Percentiles rank a stretch among this genome's conserved stretches.
phyloP scores from a whole-genome alignment of 139 green algal species.

The Micractinium conductrix region DNA sequence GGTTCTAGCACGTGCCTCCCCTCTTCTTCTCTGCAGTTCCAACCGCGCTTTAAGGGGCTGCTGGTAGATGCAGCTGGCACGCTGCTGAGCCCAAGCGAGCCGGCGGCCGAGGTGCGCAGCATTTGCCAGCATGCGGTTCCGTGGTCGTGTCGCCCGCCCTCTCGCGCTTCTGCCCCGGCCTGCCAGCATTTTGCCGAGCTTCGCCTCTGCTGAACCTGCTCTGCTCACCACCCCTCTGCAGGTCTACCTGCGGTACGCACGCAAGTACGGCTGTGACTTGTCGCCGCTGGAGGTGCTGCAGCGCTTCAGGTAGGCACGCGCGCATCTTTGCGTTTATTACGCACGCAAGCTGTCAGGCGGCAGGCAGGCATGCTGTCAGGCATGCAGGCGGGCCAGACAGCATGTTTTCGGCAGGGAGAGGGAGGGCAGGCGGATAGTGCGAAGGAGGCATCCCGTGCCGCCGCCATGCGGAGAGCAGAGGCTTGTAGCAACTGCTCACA shows the following conservation, averaged over 20 bases:
- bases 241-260: constrained; percentile 70
- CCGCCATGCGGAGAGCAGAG: too few relatives aligned
- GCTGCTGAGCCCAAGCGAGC: constrained; percentile 66
- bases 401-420: too few relatives aligned
- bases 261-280: constrained; percentile 60
- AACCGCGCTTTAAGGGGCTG: constrained; percentile 47
- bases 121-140: too few relatives aligned
- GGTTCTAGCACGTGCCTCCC: background rate
- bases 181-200: background rate
- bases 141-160: background rate
- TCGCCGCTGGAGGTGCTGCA: constrained; percentile 63
- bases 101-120: constrained; percentile 58
- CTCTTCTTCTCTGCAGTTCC: background rate
- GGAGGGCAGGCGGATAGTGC: too few relatives aligned
- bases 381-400: too few relatives aligned
- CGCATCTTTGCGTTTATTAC: too few relatives aligned
- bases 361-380: background rate
- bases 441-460: too few relatives aligned
- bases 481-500: too few relatives aligned
- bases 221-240: constrained; percentile 7
- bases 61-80: constrained; percentile 77
- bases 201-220: background rate
- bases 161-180: background rate
- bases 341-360: too few relatives aligned
- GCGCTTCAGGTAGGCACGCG: constrained; percentile 52